Percentiles rank a stretch among this genome's conserved stretches.
These are phyloP conservation scores for Rhexocercosporidium sp. DNA, from an alignment of 2,329 filamentous ascomycete species.

Conservation along the genomic window DNA sequence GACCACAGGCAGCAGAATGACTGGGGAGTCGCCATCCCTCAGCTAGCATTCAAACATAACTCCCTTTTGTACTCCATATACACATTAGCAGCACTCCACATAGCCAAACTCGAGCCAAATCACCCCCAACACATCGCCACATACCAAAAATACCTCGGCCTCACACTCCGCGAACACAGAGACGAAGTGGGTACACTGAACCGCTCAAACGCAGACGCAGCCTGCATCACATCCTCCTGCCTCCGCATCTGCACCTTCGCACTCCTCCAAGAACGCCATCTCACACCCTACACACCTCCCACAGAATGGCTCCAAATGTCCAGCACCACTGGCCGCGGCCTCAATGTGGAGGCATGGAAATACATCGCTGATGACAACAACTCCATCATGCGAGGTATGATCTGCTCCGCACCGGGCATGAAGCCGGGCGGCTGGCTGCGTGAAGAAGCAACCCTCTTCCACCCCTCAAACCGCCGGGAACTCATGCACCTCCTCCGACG, in stretches of 20 bases:
- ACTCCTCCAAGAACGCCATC: constrained; percentile 23
- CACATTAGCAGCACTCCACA: constrained; percentile 31
- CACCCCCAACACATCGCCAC: constrained; percentile 18
- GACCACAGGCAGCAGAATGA: constrained; percentile 13
- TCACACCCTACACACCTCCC: constrained; percentile 29
- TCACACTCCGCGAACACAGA: constrained; percentile 28
- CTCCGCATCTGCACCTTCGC: constrained; percentile 30
- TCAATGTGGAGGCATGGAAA: constrained; percentile 26
- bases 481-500: constrained; percentile 25
- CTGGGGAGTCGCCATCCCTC: constrained; percentile 20
- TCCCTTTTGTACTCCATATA: constrained; percentile 32
- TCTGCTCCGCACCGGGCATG: constrained; percentile 18
- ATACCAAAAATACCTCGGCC: constrained; percentile 28
- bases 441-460: constrained; percentile 20
- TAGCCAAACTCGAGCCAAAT: constrained; percentile 23
- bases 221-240: constrained; percentile 27
- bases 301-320: constrained; percentile 30
- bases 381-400: constrained; percentile 26
- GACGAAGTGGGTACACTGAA: constrained; percentile 25
- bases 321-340: constrained; percentile 15
- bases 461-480: constrained; percentile 21
- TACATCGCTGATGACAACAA: constrained; percentile 20
- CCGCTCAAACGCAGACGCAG: constrained; percentile 28
- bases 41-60: constrained; percentile 29
- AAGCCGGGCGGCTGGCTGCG: background rate